Percentiles rank a stretch among this genome's conserved stretches.
These are phyloP conservation scores for Zygosaccharomyces sapae DNA, from an alignment of 1,139 yeast species.

Conservation along the genomic window DNA sequence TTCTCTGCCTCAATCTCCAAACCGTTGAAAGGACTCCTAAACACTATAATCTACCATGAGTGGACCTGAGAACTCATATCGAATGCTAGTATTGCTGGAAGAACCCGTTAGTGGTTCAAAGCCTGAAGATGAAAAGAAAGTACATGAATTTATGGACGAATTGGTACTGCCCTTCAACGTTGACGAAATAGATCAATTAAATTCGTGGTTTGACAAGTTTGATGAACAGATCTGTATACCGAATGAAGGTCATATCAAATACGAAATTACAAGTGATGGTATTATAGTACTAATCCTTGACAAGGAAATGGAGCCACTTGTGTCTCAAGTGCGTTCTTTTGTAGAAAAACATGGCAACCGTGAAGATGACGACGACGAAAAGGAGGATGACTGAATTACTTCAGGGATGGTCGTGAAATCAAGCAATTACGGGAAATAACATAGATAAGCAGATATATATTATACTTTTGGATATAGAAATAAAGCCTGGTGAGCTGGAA, in stretches of 20 bases:
- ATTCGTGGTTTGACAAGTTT: conserved; percentile 57
- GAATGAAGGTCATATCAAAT: conserved; percentile 62
- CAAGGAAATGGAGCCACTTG: conserved; percentile 29
- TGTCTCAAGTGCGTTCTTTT: conserved; percentile 29
- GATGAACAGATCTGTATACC: conserved; percentile 60
- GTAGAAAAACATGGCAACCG: conserved; percentile 20
- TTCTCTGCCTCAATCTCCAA: background rate
- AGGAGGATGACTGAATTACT: background rate
- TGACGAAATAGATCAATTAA: conserved; percentile 56
- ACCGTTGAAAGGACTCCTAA: background rate
- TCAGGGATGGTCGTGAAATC: background rate
- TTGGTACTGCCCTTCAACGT: conserved; percentile 37
- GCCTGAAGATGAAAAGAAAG: conserved; percentile 18
- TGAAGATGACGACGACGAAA: conserved; percentile 1
- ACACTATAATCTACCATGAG: conserved; percentile 6
- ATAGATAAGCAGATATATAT: background rate
- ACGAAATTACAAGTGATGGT: conserved; percentile 71
- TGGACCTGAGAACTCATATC: conserved; percentile 23
- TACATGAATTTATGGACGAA: conserved; percentile 35
- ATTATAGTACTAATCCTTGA: conserved; percentile 56
- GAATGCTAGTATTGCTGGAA: conserved; percentile 33
- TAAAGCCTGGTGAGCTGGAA: background rate
- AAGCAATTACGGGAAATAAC: background rate
- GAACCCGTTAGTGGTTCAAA: conserved; percentile 22
- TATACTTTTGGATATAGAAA: background rate